Conservation (phyloP, 129 eudicot genomes). For the Lactuca sativa region DNA sequence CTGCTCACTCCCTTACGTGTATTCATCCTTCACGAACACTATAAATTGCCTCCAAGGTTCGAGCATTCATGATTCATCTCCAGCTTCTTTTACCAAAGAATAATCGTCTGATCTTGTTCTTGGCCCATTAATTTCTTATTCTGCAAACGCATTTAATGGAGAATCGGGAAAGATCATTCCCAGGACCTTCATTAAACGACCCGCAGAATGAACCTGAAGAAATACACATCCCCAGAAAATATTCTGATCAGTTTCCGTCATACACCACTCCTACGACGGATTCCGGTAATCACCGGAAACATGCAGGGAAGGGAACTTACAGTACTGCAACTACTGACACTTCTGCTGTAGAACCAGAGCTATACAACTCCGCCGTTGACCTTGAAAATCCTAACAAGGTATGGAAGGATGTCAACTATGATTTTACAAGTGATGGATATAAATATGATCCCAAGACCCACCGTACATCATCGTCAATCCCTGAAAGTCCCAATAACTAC, state of each 20-base stretch:
- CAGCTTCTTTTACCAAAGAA: constrained; percentile 5
- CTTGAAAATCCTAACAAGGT: constrained; percentile 18
- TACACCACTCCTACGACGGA: not conserved
- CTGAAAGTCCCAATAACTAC: constrained; percentile 31
- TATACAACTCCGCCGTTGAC: not conserved
- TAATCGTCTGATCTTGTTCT: not conserved
- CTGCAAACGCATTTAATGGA: not conserved
- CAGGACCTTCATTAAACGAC: constrained; percentile 9
- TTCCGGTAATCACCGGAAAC: constrained; percentile 1
- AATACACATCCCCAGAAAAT: not conserved
- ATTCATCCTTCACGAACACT: constrained; percentile 5
- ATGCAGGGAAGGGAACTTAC: not conserved
- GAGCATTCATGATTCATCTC: constrained; percentile 7
- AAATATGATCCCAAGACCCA: constrained; percentile 18
- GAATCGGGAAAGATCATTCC: constrained; percentile 22
- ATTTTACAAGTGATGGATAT: constrained; percentile 47
- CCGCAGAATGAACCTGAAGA: not conserved
- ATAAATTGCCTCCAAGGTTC: constrained; percentile 21
- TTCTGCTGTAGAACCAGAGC: constrained; percentile 32
- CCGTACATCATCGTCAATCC: constrained; percentile 23
- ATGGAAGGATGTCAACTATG: constrained; percentile 33
- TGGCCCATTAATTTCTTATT: not conserved
- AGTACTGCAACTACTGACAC: not conserved
- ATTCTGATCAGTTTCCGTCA: constrained; percentile 1
- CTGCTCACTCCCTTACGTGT: constrained; percentile 1